These are phyloP conservation scores for Durio zibethinus DNA, from an alignment of 345 rosid genomes.

Conservation along the genomic window DNA sequence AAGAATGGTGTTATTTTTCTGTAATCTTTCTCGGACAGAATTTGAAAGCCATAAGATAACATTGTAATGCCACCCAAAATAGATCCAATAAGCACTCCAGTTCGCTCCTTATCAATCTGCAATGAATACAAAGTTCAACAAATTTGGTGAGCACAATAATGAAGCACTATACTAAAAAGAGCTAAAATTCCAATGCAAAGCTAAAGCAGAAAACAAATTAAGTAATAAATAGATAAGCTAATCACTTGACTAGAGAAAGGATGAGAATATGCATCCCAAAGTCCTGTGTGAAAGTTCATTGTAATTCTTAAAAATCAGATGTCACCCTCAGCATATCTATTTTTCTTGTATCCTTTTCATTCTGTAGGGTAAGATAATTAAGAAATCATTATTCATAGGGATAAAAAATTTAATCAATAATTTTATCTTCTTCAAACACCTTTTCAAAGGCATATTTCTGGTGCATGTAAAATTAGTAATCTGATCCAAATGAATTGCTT, in stretches of 20 bases:
- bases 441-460: neutral
- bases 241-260: neutral
- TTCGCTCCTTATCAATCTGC: constrained; percentile 76
- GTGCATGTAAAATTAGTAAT: no score
- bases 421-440: neutral
- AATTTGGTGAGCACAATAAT: neutral
- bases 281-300: neutral
- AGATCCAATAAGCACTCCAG: constrained; percentile 94
- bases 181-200: neutral
- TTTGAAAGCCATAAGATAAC: constrained; percentile 79
- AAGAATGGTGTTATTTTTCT: constrained; percentile 86
- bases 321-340: neutral
- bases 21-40: constrained; percentile 74
- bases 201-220: neutral
- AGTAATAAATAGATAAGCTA: neutral
- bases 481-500: no score
- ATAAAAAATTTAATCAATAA: neutral
- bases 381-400: neutral
- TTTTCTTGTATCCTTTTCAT: neutral
- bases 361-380: neutral
- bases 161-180: neutral
- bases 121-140: neutral
- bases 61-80: constrained; percentile 94
- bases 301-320: neutral
- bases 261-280: neutral